Conservation (phyloP, 108 stramenopile genomes). For the Skeletonema menzelii region DNA sequence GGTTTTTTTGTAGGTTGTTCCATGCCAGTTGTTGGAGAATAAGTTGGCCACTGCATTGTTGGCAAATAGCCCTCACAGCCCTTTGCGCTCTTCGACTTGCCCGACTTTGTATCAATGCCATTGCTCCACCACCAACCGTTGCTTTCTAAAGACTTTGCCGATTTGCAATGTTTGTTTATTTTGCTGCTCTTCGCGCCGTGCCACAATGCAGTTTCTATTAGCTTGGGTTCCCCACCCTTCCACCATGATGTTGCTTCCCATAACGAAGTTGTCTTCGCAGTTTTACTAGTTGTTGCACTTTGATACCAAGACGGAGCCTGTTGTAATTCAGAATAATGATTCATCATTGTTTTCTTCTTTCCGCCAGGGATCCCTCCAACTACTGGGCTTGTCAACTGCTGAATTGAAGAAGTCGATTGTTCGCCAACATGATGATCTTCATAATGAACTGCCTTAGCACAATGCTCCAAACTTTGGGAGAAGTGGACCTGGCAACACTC, state of each 20-base stretch:
- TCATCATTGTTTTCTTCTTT: conserved; percentile 19
- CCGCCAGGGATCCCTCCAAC: neutral
- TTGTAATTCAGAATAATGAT: conserved; percentile 2
- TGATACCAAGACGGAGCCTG: neutral
- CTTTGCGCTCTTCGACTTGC: neutral
- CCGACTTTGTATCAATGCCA: neutral
- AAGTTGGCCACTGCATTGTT: conserved; percentile 1
- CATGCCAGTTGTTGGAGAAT: conserved; percentile 8
- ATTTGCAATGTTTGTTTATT: neutral
- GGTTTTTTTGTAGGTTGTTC: neutral
- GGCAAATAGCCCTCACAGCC: neutral
- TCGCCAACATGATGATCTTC: neutral
- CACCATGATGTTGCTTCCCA: neutral
- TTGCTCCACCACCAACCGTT: neutral
- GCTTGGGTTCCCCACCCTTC: neutral
- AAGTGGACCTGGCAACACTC: conserved; percentile 36
- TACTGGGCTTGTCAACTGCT: neutral
- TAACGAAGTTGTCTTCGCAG: neutral
- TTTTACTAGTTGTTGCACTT: neutral
- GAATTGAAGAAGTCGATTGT: neutral
- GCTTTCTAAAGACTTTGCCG: neutral
- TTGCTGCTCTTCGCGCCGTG: neutral
- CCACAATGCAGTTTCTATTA: neutral
- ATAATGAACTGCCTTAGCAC: neutral
- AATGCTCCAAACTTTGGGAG: conserved; percentile 8